Evolutionary conservation across 495 filamentous ascomycete genomes (phyloP).

Genomic region (Neurospora cerealis): DNA sequence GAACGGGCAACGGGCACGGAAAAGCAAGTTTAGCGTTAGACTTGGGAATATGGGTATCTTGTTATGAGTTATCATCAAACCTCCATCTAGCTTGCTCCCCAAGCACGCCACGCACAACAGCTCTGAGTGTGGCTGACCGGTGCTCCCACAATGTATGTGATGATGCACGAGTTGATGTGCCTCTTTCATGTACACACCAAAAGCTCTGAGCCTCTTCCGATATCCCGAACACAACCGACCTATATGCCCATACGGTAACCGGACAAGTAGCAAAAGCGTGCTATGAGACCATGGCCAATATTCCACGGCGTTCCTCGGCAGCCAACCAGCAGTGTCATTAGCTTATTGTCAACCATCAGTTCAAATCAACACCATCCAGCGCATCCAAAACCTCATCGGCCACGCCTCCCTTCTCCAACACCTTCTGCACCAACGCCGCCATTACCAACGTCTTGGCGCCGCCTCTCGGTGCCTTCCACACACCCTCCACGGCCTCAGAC

Average conservation of each 20-base stretch:
- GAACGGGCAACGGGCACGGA: background rate
- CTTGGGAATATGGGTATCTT: background rate
- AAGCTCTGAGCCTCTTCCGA: background rate
- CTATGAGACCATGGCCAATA: background rate
- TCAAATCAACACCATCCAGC: slow-evolving; percentile 52
- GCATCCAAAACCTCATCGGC: slow-evolving; percentile 77
- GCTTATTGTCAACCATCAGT: slow-evolving; percentile 9
- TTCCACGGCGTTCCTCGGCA: background rate
- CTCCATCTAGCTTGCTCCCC: background rate
- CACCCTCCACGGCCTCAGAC: slow-evolving; percentile 52
- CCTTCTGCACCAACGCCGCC: slow-evolving; percentile 54
- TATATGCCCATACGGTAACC: background rate
- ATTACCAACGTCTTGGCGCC: slow-evolving; percentile 63
- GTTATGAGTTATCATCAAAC: background rate
- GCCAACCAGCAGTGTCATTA: too few species aligned
- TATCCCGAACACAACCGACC: background rate
- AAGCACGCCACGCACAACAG: background rate
- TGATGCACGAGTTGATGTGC: background rate
- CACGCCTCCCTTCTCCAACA: slow-evolving; percentile 60
- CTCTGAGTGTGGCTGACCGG: background rate
- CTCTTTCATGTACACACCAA: background rate
- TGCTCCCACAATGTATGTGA: background rate
- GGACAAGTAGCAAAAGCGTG: background rate
- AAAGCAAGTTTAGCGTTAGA: background rate
- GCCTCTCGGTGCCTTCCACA: slow-evolving; percentile 70